Conservation (phyloP, 371 early-diverging fungal genomes). For the Syncephalis plumigaleata region DNA sequence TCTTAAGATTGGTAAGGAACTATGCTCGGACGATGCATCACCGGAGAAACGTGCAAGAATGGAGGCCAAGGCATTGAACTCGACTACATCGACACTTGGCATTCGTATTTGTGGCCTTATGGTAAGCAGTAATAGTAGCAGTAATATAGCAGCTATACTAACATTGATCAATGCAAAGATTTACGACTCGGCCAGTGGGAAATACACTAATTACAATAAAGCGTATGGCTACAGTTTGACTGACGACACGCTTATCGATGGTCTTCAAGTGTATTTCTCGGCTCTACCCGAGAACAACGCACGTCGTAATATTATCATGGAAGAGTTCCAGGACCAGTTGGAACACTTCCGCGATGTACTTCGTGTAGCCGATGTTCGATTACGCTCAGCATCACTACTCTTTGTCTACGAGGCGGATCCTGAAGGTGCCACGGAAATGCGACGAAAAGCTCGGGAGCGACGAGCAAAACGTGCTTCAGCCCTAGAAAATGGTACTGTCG, state of each 20-base stretch:
- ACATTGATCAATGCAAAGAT: slow-evolving; percentile 11
- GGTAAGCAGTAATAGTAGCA: slow-evolving; percentile 11
- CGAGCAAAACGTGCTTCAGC: slow-evolving; percentile 16
- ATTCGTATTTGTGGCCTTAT: slow-evolving; percentile 43
- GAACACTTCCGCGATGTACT: slow-evolving; percentile 26
- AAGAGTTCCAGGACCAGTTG: slow-evolving; percentile 36
- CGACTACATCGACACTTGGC: slow-evolving; percentile 37
- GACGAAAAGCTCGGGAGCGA: slow-evolving; percentile 8
- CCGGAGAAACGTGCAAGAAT: slow-evolving; percentile 39
- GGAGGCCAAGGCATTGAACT: slow-evolving; percentile 26
- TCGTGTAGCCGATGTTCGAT: slow-evolving; percentile 21
- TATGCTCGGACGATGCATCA: slow-evolving; percentile 39
- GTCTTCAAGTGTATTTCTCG: slow-evolving; percentile 23
- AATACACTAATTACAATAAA: slow-evolving; percentile 21
- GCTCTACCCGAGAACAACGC: slow-evolving; percentile 16
- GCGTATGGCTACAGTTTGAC: slow-evolving; percentile 22
- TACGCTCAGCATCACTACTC: slow-evolving; percentile 46
- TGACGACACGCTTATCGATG: slow-evolving; percentile 18
- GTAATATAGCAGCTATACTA: not conserved
- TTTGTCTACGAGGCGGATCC: slow-evolving; percentile 53
- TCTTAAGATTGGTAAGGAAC: slow-evolving; percentile 51
- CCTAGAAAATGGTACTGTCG: not conserved
- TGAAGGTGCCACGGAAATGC: slow-evolving; percentile 17
- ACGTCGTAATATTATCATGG: slow-evolving; percentile 29
- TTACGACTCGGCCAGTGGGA: slow-evolving; percentile 16